Evolutionary conservation across 2,329 filamentous ascomycete species (phyloP).

Genomic region (Pseudogymnoascus sp.): DNA sequence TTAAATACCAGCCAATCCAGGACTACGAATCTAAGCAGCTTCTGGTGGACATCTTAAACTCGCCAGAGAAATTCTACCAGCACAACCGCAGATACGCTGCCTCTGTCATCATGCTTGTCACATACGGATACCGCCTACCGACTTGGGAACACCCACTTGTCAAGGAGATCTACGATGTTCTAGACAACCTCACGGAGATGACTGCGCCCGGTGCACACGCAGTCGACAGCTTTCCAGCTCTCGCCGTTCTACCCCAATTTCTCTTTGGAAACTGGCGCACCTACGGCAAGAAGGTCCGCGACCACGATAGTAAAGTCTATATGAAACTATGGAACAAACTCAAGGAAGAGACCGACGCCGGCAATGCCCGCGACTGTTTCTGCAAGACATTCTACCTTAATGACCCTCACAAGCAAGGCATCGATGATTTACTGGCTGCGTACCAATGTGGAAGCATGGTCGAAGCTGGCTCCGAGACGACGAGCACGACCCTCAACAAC

Average conservation of each 20-base stretch:
- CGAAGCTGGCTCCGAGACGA: conserved; percentile 32
- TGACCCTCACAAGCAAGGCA: conserved; percentile 32
- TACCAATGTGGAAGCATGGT: conserved; percentile 38
- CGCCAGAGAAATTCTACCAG: conserved; percentile 31
- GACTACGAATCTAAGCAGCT: conserved; percentile 28
- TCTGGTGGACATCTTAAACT: conserved; percentile 28
- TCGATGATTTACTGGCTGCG: conserved; percentile 35
- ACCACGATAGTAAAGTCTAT: conserved; percentile 19
- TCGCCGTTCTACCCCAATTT: conserved; percentile 23
- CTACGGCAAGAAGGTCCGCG: conserved; percentile 13
- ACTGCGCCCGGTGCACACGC: conserved; percentile 31
- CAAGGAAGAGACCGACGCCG: conserved; percentile 24
- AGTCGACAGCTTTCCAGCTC: conserved; percentile 28
- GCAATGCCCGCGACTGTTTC: conserved; percentile 33
- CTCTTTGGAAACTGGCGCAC: conserved; percentile 18
- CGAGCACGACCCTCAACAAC: conserved; percentile 25
- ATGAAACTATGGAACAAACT: conserved; percentile 33
- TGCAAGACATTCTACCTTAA: conserved; percentile 33
- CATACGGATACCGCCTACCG: conserved; percentile 31
- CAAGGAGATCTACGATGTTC: conserved; percentile 27
- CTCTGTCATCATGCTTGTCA: conserved; percentile 34
- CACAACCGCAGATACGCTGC: conserved; percentile 35
- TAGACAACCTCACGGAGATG: conserved; percentile 30
- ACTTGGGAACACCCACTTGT: conserved; percentile 30
- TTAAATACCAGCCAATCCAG: conserved; percentile 23